Base-by-base conservation (phyloP, 805 yeast genomes). In the Metschnikowia cerradonensis region DNA sequence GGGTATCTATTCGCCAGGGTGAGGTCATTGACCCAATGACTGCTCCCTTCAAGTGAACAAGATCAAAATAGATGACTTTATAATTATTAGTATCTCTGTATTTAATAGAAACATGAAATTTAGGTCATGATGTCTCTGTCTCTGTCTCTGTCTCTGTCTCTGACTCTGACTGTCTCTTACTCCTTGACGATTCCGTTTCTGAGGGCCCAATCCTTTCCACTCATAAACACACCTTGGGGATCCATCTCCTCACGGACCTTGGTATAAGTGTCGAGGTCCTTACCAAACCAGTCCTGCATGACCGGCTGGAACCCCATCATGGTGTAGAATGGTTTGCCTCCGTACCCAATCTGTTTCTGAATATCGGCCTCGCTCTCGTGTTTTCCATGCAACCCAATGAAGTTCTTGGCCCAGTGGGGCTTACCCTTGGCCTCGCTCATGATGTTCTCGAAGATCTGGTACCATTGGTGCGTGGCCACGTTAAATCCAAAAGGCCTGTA, bases 321-420 rank as follows among this genome's bases (percentile, higher is more conserved):
- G 52, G 86, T 83, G 54, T 84, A 86, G 56, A 66, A 69, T 54
- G 81, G 84, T 48, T 72, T 70, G 0, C 75, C 78, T 2, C 77
- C 77, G 55, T 58, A 72, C 13, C 56, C 60, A 46, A 69, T 50
- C 57, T 73, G 77, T 49, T 71, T 73, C 39, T 72, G 64, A 44
- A 72, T 65, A 47, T 76, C 79, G 46, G 55, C 66, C 8, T 52
- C 56, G 2, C 71, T 55, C 51, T 58, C 60, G 52, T 68, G 68
- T 3, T 79, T 71, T 10, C 70, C 72, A 14, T 63, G 65, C 44
- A 71, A 58, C 1, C 96, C 96, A 50, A 88, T 73, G 67, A 90
- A 92, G 68, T 90, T 91, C 75, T 92, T 92, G 15, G 99, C 99
- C 99, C 99, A 92, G 67, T 92, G 99, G 2, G 99, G 99, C 66